These are phyloP conservation scores for Penicillium paneum DNA, from an alignment of 2,329 filamentous ascomycete genomes.

Conservation along the genomic window DNA sequence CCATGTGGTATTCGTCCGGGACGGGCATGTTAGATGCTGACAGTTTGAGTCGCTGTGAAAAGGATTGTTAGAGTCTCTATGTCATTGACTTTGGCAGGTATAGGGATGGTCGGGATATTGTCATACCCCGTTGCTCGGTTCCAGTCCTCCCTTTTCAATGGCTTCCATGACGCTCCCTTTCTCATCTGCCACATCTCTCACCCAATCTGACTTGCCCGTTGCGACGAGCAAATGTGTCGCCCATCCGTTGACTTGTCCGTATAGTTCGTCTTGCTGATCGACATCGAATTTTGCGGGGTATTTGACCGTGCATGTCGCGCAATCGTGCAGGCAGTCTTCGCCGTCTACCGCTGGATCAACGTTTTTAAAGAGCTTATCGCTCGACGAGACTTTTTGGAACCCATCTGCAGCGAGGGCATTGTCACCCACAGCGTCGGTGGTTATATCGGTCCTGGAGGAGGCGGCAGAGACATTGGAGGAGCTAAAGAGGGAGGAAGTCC, in stretches of 20 bases:
- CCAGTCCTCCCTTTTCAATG: constrained; percentile 50
- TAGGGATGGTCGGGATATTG: neutral
- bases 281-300: constrained; percentile 73
- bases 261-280: constrained; percentile 73
- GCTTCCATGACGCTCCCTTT: constrained; percentile 81
- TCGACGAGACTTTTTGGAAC: constrained; percentile 49
- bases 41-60: constrained; percentile 71
- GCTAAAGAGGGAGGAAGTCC: constrained; percentile 32
- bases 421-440: constrained; percentile 23
- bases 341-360: constrained; percentile 76
- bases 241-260: constrained; percentile 83
- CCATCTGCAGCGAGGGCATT: constrained; percentile 30
- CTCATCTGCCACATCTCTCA: constrained; percentile 82
- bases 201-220: constrained; percentile 96
- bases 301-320: constrained; percentile 71
- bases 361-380: constrained; percentile 64
- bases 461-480: constrained; percentile 28
- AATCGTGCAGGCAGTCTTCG: constrained; percentile 85
- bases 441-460: constrained; percentile 20
- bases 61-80: constrained; percentile 4
- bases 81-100: neutral
- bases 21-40: constrained; percentile 89
- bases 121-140: constrained; percentile 44
- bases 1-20: constrained; percentile 60
- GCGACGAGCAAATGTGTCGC: constrained; percentile 86